Percentiles rank a stretch among this genome's conserved stretches.
Evolutionary conservation across 2,329 filamentous ascomycete species (phyloP).

Genomic region (Ceratocystis albifundus): DNA sequence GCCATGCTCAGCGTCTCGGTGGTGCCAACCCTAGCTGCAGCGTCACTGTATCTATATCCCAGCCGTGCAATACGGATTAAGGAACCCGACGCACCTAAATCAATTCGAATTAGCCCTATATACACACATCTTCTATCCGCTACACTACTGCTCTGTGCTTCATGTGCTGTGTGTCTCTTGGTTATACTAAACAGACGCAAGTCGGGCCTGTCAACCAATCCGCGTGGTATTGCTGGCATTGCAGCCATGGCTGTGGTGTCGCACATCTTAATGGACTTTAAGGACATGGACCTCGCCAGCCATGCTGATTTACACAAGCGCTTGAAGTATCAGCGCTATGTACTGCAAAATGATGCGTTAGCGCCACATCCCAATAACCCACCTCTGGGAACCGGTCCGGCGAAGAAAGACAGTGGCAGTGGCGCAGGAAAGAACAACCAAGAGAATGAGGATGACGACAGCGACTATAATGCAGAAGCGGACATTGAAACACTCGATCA

Average conservation of each 20-base stretch:
- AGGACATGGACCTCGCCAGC: conserved; percentile 55
- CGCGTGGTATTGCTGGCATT: conserved; percentile 60
- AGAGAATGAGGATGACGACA: background rate
- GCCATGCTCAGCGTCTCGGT: conserved; percentile 55
- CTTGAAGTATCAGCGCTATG: conserved; percentile 55
- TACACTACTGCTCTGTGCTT: conserved; percentile 46
- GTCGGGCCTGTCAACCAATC: conserved; percentile 55
- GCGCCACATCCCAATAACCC: conserved; percentile 48
- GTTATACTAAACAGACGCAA: conserved; percentile 50
- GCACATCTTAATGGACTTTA: conserved; percentile 64
- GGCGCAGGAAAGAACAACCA: background rate
- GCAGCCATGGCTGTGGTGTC: conserved; percentile 64
- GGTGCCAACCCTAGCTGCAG: conserved; percentile 56
- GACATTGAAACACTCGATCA: background rate
- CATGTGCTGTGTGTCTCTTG: conserved; percentile 46
- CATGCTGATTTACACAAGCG: conserved; percentile 56
- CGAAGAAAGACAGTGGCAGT: background rate
- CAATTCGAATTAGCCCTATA: conserved; percentile 42
- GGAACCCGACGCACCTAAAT: conserved; percentile 38
- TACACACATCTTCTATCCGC: conserved; percentile 53
- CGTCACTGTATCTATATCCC: conserved; percentile 47
- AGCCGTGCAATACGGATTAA: conserved; percentile 36
- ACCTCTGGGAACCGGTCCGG: conserved; percentile 26
- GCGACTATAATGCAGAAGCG: background rate
- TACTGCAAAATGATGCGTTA: conserved; percentile 57